Evolutionary conservation across 805 yeast genomes (phyloP).

Genomic region (Metschnikowia lochheadii): DNA sequence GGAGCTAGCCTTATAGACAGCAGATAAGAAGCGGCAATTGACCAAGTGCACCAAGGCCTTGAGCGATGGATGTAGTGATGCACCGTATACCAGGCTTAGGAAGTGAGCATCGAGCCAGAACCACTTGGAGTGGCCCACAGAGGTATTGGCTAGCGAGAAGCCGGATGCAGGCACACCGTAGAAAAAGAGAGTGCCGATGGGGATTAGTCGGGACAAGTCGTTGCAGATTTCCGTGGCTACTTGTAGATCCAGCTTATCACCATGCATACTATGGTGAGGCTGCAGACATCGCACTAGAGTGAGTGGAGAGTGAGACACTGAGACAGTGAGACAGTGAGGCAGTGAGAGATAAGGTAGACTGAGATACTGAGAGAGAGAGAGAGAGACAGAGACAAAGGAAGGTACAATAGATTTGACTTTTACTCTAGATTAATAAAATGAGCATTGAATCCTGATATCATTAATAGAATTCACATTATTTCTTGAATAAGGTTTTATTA

Average conservation of each 20-base stretch:
- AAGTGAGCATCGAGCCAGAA: conserved; percentile 51
- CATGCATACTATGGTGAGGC: not conserved
- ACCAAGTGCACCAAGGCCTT: conserved; percentile 43
- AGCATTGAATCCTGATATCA: too few relatives aligned
- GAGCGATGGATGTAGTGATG: conserved; percentile 22
- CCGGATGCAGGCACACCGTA: conserved; percentile 39
- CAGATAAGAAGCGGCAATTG: conserved; percentile 35
- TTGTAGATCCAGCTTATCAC: conserved; percentile 4
- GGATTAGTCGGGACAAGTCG: conserved; percentile 35
- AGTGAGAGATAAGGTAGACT: too few relatives aligned
- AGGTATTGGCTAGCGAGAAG: conserved; percentile 29
- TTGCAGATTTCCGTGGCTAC: conserved; percentile 30
- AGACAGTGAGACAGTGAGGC: too few relatives aligned
- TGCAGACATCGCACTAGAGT: not conserved
- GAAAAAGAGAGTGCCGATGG: conserved; percentile 49
- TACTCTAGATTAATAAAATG: too few relatives aligned
- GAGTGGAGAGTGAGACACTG: not conserved
- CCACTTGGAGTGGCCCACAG: conserved; percentile 41
- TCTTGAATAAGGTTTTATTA: too few relatives aligned
- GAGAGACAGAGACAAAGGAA: too few relatives aligned
- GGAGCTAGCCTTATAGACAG: conserved; percentile 36
- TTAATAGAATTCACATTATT: too few relatives aligned
- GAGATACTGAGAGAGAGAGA: too few relatives aligned
- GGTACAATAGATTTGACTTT: too few relatives aligned
- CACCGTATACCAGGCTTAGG: conserved; percentile 15